phyloP scores from a whole-genome alignment of 176 grass and related monocot species.

The Ampelocalamus luodianensis region DNA sequence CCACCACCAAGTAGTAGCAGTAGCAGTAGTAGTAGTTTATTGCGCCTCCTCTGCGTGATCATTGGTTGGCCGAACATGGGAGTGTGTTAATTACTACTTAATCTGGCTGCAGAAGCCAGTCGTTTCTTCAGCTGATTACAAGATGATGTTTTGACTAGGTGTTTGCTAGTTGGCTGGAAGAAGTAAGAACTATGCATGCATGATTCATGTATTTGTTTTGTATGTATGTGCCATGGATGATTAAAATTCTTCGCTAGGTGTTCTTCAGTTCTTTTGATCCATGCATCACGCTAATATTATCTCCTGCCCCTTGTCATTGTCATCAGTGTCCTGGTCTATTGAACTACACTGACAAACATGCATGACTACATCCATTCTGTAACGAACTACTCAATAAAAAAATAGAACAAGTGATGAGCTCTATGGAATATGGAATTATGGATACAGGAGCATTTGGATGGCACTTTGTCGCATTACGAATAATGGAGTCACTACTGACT shows the following conservation, averaged over 20 bases:
- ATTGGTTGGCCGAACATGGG: conserved; percentile 29
- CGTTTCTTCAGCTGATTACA: conserved; percentile 33
- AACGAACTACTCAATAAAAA: background rate
- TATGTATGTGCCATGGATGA: conserved; percentile 16
- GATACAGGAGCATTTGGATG: conserved; percentile 39
- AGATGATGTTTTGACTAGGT: conserved; percentile 26
- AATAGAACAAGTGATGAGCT: background rate
- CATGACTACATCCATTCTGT: conserved; percentile 14
- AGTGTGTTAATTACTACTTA: conserved; percentile 40
- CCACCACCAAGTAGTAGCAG: conserved; percentile 27
- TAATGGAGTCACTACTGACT: conserved; percentile 30
- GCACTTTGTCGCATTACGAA: conserved; percentile 32
- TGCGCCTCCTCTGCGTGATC: conserved; percentile 39
- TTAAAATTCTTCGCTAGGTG: conserved; percentile 8
- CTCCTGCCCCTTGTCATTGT: background rate
- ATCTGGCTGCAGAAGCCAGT: conserved; percentile 32
- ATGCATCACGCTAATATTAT: background rate
- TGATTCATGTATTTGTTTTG: conserved; percentile 24
- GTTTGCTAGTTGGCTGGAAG: conserved; percentile 12
- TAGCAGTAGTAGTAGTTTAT: background rate
- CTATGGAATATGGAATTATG: background rate
- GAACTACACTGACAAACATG: conserved; percentile 22
- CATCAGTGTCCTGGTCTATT: background rate
- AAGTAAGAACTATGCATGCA: conserved; percentile 37
- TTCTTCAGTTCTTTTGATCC: conserved; percentile 1